Percentiles rank a stretch among this genome's conserved stretches.
phyloP scores from a whole-genome alignment of 148 eudicot genomes.

The Chenopodium berlandieri region DNA sequence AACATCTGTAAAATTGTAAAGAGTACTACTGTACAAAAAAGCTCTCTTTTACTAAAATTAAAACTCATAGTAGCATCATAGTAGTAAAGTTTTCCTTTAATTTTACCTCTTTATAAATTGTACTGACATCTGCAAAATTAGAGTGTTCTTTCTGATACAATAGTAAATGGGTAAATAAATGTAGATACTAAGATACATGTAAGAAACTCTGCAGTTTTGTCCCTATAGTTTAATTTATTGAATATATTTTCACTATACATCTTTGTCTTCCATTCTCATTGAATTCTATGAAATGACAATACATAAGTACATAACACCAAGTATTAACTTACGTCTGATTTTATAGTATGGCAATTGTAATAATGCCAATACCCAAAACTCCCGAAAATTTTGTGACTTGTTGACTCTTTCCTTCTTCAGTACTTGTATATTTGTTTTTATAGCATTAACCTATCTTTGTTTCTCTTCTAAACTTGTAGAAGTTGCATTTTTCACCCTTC shows the following conservation, averaged over 20 bases:
- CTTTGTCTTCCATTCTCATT: constrained; percentile 2
- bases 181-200: not conserved
- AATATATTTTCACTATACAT: not conserved
- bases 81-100: not conserved
- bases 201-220: constrained; percentile 23
- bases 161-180: constrained; percentile 13
- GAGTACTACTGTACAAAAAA: not conserved
- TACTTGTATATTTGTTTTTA: too few species aligned
- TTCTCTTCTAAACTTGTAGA: too few species aligned
- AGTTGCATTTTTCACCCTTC: too few species aligned
- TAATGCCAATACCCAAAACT: constrained; percentile 20
- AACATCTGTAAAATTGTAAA: not conserved
- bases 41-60: not conserved
- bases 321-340: constrained; percentile 6
- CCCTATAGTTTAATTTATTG: constrained; percentile 2
- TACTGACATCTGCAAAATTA: constrained; percentile 19
- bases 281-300: constrained; percentile 27
- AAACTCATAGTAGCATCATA: not conserved
- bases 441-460: too few species aligned
- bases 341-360: constrained; percentile 9
- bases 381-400: constrained; percentile 13
- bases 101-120: not conserved
- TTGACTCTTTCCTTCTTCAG: too few species aligned
- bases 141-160: constrained; percentile 11
- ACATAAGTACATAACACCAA: not conserved